These are phyloP conservation scores for Stramenopiles sp. DNA, from an alignment of 352 stramenopile species.

Conservation along the genomic window DNA sequence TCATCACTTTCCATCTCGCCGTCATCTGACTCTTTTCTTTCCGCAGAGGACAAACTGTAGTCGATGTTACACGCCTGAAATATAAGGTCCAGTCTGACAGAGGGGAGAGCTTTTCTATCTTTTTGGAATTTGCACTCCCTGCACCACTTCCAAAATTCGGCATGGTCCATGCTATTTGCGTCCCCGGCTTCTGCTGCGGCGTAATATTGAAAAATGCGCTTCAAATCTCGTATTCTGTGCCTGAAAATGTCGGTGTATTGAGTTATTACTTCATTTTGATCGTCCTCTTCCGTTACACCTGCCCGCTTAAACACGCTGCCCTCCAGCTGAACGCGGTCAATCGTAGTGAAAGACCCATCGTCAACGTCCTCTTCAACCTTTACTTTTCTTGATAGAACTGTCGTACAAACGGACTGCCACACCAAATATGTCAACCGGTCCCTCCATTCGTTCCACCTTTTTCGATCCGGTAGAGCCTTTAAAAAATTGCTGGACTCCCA, in stretches of 20 bases:
- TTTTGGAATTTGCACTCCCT: slow-evolving; percentile 9
- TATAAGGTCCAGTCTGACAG: background rate
- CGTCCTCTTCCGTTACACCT: background rate
- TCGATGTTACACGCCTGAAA: slow-evolving; percentile 9
- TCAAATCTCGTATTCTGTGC: slow-evolving; percentile 3
- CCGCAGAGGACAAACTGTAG: background rate
- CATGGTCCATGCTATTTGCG: slow-evolving; percentile 7
- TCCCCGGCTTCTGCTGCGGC: slow-evolving; percentile 1
- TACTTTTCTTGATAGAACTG: slow-evolving; percentile 15
- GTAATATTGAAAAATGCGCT: slow-evolving; percentile 13
- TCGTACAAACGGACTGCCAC: slow-evolving; percentile 22
- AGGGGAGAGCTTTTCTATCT: slow-evolving; percentile 9
- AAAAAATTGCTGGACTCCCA: background rate
- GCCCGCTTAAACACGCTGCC: slow-evolving; percentile 3
- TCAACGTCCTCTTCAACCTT: slow-evolving; percentile 19
- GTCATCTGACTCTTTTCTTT: background rate
- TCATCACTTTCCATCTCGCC: background rate
- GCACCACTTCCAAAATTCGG: background rate
- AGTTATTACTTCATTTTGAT: background rate
- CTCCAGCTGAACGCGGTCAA: background rate
- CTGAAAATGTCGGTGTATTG: background rate
- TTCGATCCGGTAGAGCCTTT: background rate
- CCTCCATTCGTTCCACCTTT: background rate
- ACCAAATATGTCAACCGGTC: background rate
- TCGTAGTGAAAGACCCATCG: slow-evolving; percentile 17